Percentiles rank a stretch among this genome's conserved stretches.
Evolutionary conservation across 805 yeast species (phyloP).

Genomic region (Clavispora vitiphila): DNA sequence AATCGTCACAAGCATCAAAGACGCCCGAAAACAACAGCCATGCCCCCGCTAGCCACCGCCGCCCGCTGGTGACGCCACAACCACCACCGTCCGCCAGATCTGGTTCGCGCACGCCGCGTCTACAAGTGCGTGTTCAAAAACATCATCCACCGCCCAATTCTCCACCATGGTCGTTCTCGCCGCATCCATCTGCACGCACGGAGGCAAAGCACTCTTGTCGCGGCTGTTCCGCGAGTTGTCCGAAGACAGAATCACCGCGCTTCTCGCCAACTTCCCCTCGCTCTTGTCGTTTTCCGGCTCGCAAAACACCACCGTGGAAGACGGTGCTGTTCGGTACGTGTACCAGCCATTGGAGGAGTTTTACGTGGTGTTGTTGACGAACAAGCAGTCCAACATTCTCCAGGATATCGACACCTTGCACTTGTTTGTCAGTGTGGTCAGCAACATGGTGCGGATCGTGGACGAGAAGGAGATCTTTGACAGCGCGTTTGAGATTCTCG

Average conservation of each 20-base stretch:
- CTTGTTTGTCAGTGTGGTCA: slow-evolving; percentile 75
- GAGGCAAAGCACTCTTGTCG: slow-evolving; percentile 87
- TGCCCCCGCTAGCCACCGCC: too few relatives aligned
- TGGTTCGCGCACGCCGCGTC: slow-evolving; percentile 8
- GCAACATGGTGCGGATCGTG: slow-evolving; percentile 61
- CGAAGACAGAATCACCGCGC: slow-evolving; percentile 78
- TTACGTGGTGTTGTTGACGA: slow-evolving; percentile 86
- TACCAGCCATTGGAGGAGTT: slow-evolving; percentile 95
- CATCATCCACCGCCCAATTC: neutral
- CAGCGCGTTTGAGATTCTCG: slow-evolving; percentile 80
- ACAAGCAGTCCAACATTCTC: slow-evolving; percentile 82
- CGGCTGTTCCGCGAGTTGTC: slow-evolving; percentile 86
- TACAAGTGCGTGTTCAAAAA: slow-evolving; percentile 5
- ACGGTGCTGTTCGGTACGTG: slow-evolving; percentile 84
- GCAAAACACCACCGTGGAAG: slow-evolving; percentile 93
- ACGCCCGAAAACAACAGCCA: too few relatives aligned
- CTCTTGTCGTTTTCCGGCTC: slow-evolving; percentile 63
- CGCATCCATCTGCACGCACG: slow-evolving; percentile 89
- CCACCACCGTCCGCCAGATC: neutral
- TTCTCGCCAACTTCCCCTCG: slow-evolving; percentile 80
- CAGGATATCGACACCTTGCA: slow-evolving; percentile 93
- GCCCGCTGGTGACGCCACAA: too few relatives aligned
- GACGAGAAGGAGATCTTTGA: slow-evolving; percentile 82
- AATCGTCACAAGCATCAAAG: too few relatives aligned
- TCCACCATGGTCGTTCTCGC: slow-evolving; percentile 71